Evolutionary conservation across 2,329 filamentous ascomycete genomes (phyloP), one percentile per base, ranked within the genome.

Genomic region (Paecilomyces dactylethromorphus): DNA sequence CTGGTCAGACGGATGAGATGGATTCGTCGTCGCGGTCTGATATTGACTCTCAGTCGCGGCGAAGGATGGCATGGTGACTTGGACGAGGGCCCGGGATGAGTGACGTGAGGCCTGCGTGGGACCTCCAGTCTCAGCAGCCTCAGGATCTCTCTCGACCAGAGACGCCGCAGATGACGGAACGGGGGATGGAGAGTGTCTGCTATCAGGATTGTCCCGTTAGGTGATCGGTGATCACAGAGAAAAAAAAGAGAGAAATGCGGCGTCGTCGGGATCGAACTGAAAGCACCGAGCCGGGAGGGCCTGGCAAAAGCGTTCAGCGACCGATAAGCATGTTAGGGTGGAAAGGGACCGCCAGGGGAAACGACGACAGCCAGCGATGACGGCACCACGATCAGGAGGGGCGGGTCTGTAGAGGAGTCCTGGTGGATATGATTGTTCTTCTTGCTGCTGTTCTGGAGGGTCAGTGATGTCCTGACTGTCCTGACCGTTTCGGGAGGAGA

Each of bases 1-100:
- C 45, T 75, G 71, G 58, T 78, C 77, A 54, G 78, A 74, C 39
- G 76, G 69, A 56, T 73, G 72, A 45, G 69, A 71, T 39, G 69
- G 65, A 21, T 70, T 71, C 33, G 67, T 63, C n/a, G 71, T 68
- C 52, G 67, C 63, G 51, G 70, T 68, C 58, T 70, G 70, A 56
- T 72, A 74, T 55, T 68, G 65, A 58, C 64, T 64, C 56, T 76
- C 71, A 61, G 67, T 72, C 39, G 39, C 39, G 58, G 73, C 67
- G 56, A 76, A 71, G 54, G 75, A 73, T 57, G 75, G 74, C 75
- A 76, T 76, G 61, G 61, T 70, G 63, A 32, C 31, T 54, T 35
- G 50, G 56, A 54, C n/a, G 50, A 35, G 18, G 35, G 29, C 45
- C 35, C 53, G 61, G 60, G 55, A 50, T 53, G 58, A 60, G 64